These are phyloP conservation scores for Backusella parvicylindrica DNA, from an alignment of 192 early-diverging fungal genomes.

Conservation along the genomic window DNA sequence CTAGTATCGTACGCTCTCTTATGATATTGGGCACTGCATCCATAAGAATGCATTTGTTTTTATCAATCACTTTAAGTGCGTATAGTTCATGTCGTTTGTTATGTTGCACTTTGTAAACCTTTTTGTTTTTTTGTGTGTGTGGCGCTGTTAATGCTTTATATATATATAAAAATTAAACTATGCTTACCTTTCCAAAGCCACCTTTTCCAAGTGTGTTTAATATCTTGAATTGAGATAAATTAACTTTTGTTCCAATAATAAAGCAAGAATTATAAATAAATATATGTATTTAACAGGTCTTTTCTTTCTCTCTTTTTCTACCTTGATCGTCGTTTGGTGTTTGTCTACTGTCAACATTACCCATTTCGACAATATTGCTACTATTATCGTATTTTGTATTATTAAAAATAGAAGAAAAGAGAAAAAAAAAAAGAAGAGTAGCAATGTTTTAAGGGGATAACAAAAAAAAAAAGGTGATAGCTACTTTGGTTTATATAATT, in stretches of 20 bases:
- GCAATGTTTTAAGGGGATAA: background rate
- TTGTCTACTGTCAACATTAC: background rate
- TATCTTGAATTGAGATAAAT: conserved; percentile 66
- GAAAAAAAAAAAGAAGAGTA: background rate
- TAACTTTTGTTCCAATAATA: background rate
- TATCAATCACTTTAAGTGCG: conserved; percentile 88
- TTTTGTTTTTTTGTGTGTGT: background rate
- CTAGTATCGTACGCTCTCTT: conserved; percentile 72
- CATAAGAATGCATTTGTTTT: conserved; percentile 81
- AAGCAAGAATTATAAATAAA: background rate
- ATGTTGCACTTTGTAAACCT: conserved; percentile 81
- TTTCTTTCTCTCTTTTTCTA: background rate
- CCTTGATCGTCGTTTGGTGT: conserved; percentile 9
- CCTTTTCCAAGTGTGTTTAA: conserved; percentile 80
- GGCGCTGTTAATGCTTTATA: background rate
- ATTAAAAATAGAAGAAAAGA: background rate
- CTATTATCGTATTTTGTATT: background rate
- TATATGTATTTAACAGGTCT: background rate
- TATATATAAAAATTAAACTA: background rate
- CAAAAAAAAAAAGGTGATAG: background rate
- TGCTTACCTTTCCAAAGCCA: conserved; percentile 81
- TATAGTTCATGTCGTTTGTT: conserved; percentile 63
- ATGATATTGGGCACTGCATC: conserved; percentile 81
- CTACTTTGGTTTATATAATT: background rate
- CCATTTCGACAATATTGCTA: conserved; percentile 1